These are phyloP conservation scores for Xylaria bambusicola DNA, from an alignment of 495 filamentous ascomycete genomes.

Conservation along the genomic window DNA sequence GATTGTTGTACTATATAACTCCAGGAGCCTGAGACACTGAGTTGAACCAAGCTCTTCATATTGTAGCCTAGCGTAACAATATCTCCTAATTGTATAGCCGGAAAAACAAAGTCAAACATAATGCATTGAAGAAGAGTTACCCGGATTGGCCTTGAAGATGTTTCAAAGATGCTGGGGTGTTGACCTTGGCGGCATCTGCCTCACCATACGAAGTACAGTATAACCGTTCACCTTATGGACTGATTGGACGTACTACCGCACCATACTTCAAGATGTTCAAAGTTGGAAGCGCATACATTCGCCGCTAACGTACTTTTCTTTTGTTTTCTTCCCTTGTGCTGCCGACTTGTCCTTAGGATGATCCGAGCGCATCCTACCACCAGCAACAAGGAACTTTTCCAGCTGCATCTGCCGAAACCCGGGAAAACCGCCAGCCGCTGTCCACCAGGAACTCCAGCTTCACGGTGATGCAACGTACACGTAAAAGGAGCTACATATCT, in stretches of 20 bases:
- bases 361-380: neutral
- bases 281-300: too few species aligned
- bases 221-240: neutral
- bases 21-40: too few species aligned
- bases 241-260: neutral
- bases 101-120: neutral
- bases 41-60: too few species aligned
- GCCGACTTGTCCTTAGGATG: too few species aligned
- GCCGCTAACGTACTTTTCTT: too few species aligned
- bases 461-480: too few species aligned
- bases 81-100: neutral
- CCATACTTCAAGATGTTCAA: neutral
- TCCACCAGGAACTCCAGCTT: too few species aligned
- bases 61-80: neutral
- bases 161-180: slow-evolving; percentile 12
- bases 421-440: neutral
- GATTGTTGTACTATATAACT: too few species aligned
- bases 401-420: slow-evolving; percentile 12
- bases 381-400: neutral
- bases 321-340: neutral
- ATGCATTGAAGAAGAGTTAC: slow-evolving; percentile 11
- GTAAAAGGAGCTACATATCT: neutral
- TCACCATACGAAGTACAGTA: too few species aligned
- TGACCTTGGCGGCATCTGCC: slow-evolving; percentile 6
- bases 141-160: neutral